Base-by-base conservation (phyloP, 768 basidiomycete genomes). In the Collybia nuda region DNA sequence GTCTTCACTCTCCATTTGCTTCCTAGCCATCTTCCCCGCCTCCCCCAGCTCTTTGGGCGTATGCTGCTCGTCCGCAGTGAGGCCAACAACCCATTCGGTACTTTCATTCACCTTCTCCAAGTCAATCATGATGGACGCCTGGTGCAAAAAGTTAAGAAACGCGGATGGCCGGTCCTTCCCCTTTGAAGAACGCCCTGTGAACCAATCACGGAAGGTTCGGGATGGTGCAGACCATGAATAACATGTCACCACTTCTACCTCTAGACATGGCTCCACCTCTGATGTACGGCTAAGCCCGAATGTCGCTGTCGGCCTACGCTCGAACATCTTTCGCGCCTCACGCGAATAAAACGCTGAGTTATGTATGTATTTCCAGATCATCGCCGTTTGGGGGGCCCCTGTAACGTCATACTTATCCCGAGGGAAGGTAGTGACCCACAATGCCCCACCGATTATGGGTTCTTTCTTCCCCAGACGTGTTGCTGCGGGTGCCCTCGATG, bases 291-390 rank as follows among this genome's bases (percentile, higher is more conserved):
- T 17, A 6, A 8, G 15, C 2, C 47, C 47, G 26, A 48, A 39
- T 6, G 40, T 24, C 2, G 23, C 23, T 6, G 36, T 23, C 8
- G 36, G 47, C 24, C 19, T 37, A 5, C 36, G 14, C 9, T 37
- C 36, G 14, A 48, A 48, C 2, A 21, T 37, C 6, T 48, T 21
- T 12, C 19, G 36, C 2, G 38, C 11, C 18, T 23, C 47, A 6
- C 47, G 47, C 15, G 15, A 5, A 24, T 39, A 48, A 6, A 6
- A 8, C 15, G 3, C 5, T 3, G 23, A 36, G 5, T 48, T 48
- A 12, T 48, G 47, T n/a, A 26, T 37, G 15, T 48, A 40, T 24
- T 48, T 48, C 47, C 47, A 48, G 6, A 48, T 24, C 14, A 37
- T 40, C 6, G 37, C 36, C 1, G 18, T 15, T 26, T 26, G 24